Evolutionary conservation across 1,284 basidiomycete species (phyloP).

Genomic region (Irpex rosettiformis): DNA sequence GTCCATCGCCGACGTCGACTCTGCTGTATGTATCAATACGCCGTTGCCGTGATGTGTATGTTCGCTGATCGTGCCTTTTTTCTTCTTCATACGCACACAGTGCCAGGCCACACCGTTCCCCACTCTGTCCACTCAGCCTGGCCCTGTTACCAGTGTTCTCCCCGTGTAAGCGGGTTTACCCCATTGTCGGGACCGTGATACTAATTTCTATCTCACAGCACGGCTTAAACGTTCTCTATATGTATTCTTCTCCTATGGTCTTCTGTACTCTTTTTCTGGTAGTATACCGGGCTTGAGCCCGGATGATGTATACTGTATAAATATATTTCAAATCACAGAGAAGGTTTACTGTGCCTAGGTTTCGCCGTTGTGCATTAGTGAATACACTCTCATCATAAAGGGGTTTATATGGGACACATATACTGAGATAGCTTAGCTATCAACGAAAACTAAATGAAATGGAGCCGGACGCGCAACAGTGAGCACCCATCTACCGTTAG

Average conservation of each 20-base stretch:
- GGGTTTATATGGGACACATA: too few species aligned
- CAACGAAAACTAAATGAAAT: too few species aligned
- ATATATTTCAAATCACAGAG: neutral
- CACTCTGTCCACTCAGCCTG: neutral
- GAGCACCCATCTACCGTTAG: too few species aligned
- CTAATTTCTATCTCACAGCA: neutral
- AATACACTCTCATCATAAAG: neutral
- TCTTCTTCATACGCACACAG: neutral
- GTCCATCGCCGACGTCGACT: neutral
- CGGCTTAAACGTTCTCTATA: neutral
- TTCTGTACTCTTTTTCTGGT: neutral
- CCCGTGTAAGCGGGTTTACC: constrained; percentile 4
- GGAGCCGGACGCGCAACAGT: too few species aligned
- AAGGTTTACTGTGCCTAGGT: neutral
- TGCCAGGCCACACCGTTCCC: constrained; percentile 6
- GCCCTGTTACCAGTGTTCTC: neutral
- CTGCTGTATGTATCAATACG: neutral
- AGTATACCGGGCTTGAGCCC: neutral
- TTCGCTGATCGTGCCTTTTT: neutral
- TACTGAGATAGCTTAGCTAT: too few species aligned
- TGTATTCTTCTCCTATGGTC: neutral
- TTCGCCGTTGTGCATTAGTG: neutral
- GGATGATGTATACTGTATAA: neutral
- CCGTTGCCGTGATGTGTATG: neutral
- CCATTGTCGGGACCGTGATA: neutral